Evolutionary conservation across 352 stramenopile species (phyloP), one percentile per base, ranked within the genome.

Genomic region (Pythium sukuiense): DNA sequence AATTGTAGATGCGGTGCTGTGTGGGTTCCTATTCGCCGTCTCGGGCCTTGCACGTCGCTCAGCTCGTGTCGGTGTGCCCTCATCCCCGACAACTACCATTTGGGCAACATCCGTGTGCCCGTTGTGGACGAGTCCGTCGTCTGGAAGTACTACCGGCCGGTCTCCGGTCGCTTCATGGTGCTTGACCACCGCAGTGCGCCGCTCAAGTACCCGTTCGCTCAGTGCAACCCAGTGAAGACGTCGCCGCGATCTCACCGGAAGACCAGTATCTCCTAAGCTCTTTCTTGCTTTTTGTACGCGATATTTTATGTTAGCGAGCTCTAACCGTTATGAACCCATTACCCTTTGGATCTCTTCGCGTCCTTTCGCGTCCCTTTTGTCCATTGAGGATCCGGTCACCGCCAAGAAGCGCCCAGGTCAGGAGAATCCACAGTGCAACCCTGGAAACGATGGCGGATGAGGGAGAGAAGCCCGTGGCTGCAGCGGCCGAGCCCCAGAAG

Each of bases 101-200:
- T 78, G 29, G 82, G 83, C 49, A 89, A 71, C 41, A 83, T 89
- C 39, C 81, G 80, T 2, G 73, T 93, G 18, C 74, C 80, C 2
- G 68, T 93, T 8, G 85, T 93, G 12, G 85, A 93, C 43, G 85
- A 93, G 46, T 81, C 79, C 0, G 70, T 91, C 9, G 83, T 93
- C 52, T 93, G 85, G 85, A 79, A 80, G 30, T 79, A 89, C 62
- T 93, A 93, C 55, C 80, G 80, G 27, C 61, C 74, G 26, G 74
- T 90, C 16, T 89, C 77, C 12, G 76, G 82, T 27, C 73, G 85
- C 16, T 91, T 93, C 39, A 91, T 93, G 85, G 85, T 92, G 50
- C 29, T 71, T 77, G 69, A 75, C 60, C 48, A 65, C 16, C 69
- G 69, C 6, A 72, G 55, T 20, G 50, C 58, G 29, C 50, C 64